A percentile compares a stretch with the other conserved stretches of the same genome.
These are phyloP conservation scores for Oryza glumipatula DNA, from an alignment of 176 grass and related monocot genomes.

Conservation along the genomic window DNA sequence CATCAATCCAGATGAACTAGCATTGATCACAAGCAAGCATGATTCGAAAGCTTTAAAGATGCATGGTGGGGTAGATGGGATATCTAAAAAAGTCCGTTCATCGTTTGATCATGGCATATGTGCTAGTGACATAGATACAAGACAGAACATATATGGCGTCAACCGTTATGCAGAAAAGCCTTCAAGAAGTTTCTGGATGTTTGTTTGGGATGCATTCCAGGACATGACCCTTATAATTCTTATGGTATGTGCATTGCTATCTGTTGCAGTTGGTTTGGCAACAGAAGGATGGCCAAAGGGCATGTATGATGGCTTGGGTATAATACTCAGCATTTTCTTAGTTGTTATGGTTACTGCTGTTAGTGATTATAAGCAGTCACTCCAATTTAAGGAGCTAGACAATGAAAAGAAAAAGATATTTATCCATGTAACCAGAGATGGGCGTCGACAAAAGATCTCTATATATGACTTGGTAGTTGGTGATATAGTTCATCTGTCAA, in stretches of 20 bases:
- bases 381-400: slow-evolving; percentile 97
- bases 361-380: slow-evolving; percentile 95
- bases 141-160: slow-evolving; percentile 73
- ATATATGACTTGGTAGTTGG: slow-evolving; percentile 93
- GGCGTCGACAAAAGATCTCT: slow-evolving; percentile 69
- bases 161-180: slow-evolving; percentile 81
- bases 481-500: slow-evolving; percentile 94
- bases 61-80: slow-evolving; percentile 68
- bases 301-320: slow-evolving; percentile 93
- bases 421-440: slow-evolving; percentile 91
- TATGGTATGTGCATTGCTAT: slow-evolving; percentile 85
- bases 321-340: slow-evolving; percentile 90
- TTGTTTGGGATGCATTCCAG: slow-evolving; percentile 92
- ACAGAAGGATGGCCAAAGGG: slow-evolving; percentile 96
- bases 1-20: slow-evolving; percentile 83
- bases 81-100: slow-evolving; percentile 63
- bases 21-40: slow-evolving; percentile 74
- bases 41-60: slow-evolving; percentile 66
- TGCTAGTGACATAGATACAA: slow-evolving; percentile 51
- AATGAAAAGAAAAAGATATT: slow-evolving; percentile 97
- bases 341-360: slow-evolving; percentile 92
- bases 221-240: slow-evolving; percentile 93
- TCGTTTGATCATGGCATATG: slow-evolving; percentile 57
- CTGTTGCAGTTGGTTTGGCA: slow-evolving; percentile 77
- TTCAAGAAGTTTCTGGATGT: slow-evolving; percentile 92